These are phyloP conservation scores for Candida jianshihensis DNA, from an alignment of 805 yeast species.

Conservation along the genomic window DNA sequence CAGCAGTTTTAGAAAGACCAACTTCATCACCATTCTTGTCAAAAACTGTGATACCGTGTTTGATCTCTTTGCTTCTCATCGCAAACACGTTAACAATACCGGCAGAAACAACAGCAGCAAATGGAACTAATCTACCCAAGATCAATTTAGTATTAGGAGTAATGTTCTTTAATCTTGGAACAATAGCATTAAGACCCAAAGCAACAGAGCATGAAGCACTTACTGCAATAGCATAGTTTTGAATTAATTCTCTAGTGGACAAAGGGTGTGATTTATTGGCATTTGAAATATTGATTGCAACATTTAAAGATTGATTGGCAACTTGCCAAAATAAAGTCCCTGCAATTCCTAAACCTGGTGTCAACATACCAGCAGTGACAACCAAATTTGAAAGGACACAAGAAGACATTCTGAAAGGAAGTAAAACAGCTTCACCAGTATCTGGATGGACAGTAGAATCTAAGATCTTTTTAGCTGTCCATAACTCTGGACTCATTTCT, in stretches of 20 bases:
- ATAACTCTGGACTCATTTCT: constrained; percentile 69
- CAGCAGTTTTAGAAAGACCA: constrained; percentile 80
- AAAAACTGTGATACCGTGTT: constrained; percentile 71
- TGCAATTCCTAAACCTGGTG: constrained; percentile 82
- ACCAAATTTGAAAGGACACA: constrained; percentile 90
- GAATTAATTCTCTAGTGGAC: constrained; percentile 65
- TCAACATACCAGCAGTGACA: constrained; percentile 96
- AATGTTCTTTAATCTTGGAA: constrained; percentile 75
- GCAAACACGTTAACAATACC: constrained; percentile 94
- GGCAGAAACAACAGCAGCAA: constrained; percentile 97
- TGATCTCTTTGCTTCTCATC: constrained; percentile 93
- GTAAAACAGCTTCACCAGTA: constrained; percentile 83
- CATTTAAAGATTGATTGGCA: constrained; percentile 94
- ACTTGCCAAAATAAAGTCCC: constrained; percentile 98
- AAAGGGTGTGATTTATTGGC: constrained; percentile 93
- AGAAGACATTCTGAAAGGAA: constrained; percentile 96
- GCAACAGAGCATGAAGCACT: constrained; percentile 95
- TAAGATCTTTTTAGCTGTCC: constrained; percentile 81
- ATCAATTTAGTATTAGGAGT: constrained; percentile 63
- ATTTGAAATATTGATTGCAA: constrained; percentile 93
- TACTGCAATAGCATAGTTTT: constrained; percentile 83
- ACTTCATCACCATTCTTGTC: constrained; percentile 59
- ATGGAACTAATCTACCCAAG: constrained; percentile 86
- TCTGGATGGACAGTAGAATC: constrained; percentile 97
- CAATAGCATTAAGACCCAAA: constrained; percentile 81